These are phyloP conservation scores for Mucor racemosus DNA, from an alignment of 371 early-diverging fungal species.

Conservation along the genomic window DNA sequence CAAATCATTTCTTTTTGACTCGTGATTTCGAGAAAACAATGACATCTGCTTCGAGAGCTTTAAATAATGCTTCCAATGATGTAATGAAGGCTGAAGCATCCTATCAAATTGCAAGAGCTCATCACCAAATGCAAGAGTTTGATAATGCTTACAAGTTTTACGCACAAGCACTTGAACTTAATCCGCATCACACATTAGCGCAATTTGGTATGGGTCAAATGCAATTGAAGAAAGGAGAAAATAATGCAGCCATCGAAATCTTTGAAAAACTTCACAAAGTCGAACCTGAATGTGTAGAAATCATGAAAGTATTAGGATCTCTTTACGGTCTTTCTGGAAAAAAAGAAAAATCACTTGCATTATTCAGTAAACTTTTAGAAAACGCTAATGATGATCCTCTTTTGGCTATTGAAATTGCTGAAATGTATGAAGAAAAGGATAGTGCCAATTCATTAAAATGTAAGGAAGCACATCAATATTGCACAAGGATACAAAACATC, in stretches of 20 bases:
- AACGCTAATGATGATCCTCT: conserved; percentile 59
- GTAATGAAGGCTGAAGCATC: conserved; percentile 64
- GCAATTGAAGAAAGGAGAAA: conserved; percentile 55
- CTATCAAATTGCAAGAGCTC: conserved; percentile 63
- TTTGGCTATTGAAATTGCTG: conserved; percentile 65
- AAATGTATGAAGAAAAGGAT: conserved; percentile 64
- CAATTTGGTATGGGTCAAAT: conserved; percentile 84
- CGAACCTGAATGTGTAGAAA: conserved; percentile 68
- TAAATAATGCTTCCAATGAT: conserved; percentile 51
- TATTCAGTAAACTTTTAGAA: conserved; percentile 63
- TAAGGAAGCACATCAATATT: conserved; percentile 35
- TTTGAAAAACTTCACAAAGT: conserved; percentile 75
- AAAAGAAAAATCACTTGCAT: conserved; percentile 65
- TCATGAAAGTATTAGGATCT: conserved; percentile 67
- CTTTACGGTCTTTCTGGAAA: conserved; percentile 69
- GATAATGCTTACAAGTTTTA: conserved; percentile 77
- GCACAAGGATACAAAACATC: background rate
- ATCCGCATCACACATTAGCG: conserved; percentile 71
- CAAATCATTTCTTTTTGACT: conserved; percentile 61
- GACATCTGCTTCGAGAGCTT: conserved; percentile 52
- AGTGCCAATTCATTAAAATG: conserved; percentile 55
- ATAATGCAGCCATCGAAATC: conserved; percentile 65
- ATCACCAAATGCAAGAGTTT: conserved; percentile 65
- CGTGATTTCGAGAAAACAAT: conserved; percentile 58
- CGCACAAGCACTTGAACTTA: conserved; percentile 66